Evolutionary conservation across 2,329 filamentous ascomycete genomes (phyloP).

Genomic region (Alternaria sp.): DNA sequence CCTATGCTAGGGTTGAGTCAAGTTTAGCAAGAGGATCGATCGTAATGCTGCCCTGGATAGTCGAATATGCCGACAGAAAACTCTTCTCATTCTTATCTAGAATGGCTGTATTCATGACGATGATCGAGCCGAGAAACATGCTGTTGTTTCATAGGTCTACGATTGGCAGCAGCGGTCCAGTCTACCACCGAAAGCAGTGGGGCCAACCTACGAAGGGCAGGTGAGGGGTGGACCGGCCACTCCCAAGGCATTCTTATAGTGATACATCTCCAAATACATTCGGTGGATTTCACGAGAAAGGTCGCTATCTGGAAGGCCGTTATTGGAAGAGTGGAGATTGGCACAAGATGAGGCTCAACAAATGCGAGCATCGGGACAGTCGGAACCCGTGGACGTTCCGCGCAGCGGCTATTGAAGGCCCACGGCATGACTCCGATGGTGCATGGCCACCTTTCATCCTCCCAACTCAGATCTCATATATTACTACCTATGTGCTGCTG

Average conservation of each 20-base stretch:
- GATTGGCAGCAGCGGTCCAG: background rate
- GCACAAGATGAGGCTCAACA: background rate
- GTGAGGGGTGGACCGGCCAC: background rate
- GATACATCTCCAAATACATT: background rate
- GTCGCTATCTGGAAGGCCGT: background rate
- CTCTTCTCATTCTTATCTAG: background rate
- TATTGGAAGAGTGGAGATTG: background rate
- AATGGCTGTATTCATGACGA: background rate
- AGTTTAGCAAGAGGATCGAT: background rate
- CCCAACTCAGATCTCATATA: background rate
- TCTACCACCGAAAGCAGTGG: background rate
- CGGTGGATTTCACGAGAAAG: background rate
- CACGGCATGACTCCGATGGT: slow-evolving; percentile 9
- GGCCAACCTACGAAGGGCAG: background rate
- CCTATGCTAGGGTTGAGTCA: background rate
- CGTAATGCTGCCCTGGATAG: background rate
- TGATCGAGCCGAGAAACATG: background rate
- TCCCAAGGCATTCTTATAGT: background rate
- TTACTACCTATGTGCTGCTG: background rate
- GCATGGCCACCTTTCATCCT: slow-evolving; percentile 5
- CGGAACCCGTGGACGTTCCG: background rate
- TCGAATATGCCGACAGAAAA: background rate
- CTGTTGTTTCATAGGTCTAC: background rate
- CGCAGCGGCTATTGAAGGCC: slow-evolving; percentile 15
- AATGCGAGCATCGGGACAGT: slow-evolving; percentile 1